These are phyloP conservation scores for Pisolithus albus DNA, from an alignment of 768 basidiomycete genomes.

Conservation along the genomic window DNA sequence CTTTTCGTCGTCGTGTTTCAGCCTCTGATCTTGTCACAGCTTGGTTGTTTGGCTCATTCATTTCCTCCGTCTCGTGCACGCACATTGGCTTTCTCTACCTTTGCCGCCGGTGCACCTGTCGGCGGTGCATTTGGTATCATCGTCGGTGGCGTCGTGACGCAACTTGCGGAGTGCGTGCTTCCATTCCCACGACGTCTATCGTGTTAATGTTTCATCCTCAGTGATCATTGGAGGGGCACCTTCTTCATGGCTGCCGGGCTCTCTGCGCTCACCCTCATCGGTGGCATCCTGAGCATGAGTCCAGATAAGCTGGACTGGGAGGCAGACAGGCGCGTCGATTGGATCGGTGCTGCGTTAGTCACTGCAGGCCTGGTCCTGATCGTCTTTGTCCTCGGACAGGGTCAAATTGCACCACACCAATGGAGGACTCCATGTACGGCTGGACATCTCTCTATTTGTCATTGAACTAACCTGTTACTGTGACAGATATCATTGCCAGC, in stretches of 20 bases:
- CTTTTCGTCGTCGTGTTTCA: constrained; percentile 1
- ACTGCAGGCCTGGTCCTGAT: constrained; percentile 64
- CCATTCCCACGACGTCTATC: not conserved
- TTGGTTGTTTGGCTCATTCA: constrained; percentile 76
- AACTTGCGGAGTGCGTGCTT: constrained; percentile 35
- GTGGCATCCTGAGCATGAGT: constrained; percentile 50
- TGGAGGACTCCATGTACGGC: constrained; percentile 56
- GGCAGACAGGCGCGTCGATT: constrained; percentile 61
- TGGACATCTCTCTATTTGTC: not conserved
- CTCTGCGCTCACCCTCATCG: constrained; percentile 42
- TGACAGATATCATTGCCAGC: constrained; percentile 61
- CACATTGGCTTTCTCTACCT: constrained; percentile 74
- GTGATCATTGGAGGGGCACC: constrained; percentile 57
- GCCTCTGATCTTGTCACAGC: constrained; percentile 26
- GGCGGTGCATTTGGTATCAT: constrained; percentile 67
- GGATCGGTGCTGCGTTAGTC: constrained; percentile 64
- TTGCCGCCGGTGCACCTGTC: constrained; percentile 78
- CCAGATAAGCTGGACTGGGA: constrained; percentile 27
- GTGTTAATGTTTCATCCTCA: constrained; percentile 4
- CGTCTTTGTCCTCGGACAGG: constrained; percentile 68
- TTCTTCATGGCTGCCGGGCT: constrained; percentile 59
- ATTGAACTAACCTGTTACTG: constrained; percentile 17
- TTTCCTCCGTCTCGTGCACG: constrained; percentile 67
- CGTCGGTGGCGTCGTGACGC: constrained; percentile 66
- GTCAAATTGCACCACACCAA: constrained; percentile 46